phyloP scores from a whole-genome alignment of 2,329 filamentous ascomycete species.

The Epichloe hybrida region DNA sequence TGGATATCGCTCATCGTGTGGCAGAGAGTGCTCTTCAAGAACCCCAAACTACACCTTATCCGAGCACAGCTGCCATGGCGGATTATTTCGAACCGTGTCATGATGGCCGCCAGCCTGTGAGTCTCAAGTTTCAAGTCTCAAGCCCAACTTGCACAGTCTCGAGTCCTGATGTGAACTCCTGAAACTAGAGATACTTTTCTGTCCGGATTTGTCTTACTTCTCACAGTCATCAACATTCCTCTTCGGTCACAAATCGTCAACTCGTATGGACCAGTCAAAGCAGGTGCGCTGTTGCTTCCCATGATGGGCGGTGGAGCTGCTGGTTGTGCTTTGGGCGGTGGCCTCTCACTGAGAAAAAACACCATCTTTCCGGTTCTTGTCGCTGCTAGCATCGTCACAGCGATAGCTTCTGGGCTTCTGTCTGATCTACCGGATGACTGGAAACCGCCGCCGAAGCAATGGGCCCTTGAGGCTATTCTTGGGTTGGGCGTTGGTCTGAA shows the following conservation, averaged over 20 bases:
- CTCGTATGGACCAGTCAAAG: slow-evolving; percentile 10
- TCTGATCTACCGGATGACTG: slow-evolving; percentile 5
- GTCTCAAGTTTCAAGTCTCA: background rate
- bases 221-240: slow-evolving; percentile 12
- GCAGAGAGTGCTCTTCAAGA: slow-evolving; percentile 7
- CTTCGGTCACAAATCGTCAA: slow-evolving; percentile 13
- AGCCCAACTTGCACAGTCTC: too few relatives aligned
- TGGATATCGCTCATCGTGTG: slow-evolving; percentile 10
- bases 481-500: slow-evolving; percentile 10
- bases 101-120: slow-evolving; percentile 9
- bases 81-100: slow-evolving; percentile 9
- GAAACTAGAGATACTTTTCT: slow-evolving; percentile 8
- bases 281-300: slow-evolving; percentile 10
- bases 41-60: slow-evolving; percentile 7
- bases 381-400: slow-evolving; percentile 8
- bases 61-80: slow-evolving; percentile 9
- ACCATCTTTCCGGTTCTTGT: slow-evolving; percentile 10
- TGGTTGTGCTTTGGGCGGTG: slow-evolving; percentile 8
- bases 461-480: slow-evolving; percentile 9
- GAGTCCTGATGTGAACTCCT: too few relatives aligned
- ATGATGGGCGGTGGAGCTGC: slow-evolving; percentile 11
- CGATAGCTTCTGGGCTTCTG: slow-evolving; percentile 9
- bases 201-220: slow-evolving; percentile 11
- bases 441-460: slow-evolving; percentile 7
- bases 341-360: slow-evolving; percentile 7